Evolutionary conservation across 2,329 filamentous ascomycete species (phyloP).

Genomic region (Ophiocordyceps sinensis): DNA sequence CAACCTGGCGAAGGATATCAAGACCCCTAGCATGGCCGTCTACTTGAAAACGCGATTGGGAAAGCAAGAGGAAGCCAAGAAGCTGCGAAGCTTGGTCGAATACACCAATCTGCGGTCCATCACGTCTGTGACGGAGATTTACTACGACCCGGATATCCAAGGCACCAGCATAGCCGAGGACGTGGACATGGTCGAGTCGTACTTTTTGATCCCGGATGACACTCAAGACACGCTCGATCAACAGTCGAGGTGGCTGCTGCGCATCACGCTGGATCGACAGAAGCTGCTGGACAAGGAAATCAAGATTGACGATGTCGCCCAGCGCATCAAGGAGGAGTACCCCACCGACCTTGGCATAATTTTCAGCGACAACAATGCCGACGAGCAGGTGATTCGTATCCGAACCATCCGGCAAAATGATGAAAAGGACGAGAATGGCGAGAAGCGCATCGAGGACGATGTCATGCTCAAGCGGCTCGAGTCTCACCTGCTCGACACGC

Average conservation of each 20-base stretch:
- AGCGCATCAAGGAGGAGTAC: conserved; percentile 81
- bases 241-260: conserved; percentile 90
- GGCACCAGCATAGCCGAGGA: conserved; percentile 78
- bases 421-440: conserved; percentile 55
- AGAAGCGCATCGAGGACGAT: conserved; percentile 61
- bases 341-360: conserved; percentile 76
- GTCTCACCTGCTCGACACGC: conserved; percentile 76
- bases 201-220: conserved; percentile 87
- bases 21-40: conserved; percentile 94
- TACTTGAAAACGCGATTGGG: conserved; percentile 54
- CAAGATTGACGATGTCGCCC: conserved; percentile 79
- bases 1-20: conserved; percentile 95
- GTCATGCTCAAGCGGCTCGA: conserved; percentile 87
- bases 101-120: conserved; percentile 89
- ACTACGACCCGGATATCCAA: conserved; percentile 87
- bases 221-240: conserved; percentile 43
- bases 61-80: conserved; percentile 69
- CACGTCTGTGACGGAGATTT: conserved; percentile 85
- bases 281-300: conserved; percentile 93
- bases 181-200: conserved; percentile 87
- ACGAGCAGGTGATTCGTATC: conserved; percentile 86
- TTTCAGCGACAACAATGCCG: conserved; percentile 96
- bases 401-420: conserved; percentile 60
- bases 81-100: conserved; percentile 77
- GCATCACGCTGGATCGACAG: conserved; percentile 83